Evolutionary conservation across 2,329 filamentous ascomycete genomes (phyloP), one percentile per base, ranked within the genome.

Genomic region (Onygenales sp.): DNA sequence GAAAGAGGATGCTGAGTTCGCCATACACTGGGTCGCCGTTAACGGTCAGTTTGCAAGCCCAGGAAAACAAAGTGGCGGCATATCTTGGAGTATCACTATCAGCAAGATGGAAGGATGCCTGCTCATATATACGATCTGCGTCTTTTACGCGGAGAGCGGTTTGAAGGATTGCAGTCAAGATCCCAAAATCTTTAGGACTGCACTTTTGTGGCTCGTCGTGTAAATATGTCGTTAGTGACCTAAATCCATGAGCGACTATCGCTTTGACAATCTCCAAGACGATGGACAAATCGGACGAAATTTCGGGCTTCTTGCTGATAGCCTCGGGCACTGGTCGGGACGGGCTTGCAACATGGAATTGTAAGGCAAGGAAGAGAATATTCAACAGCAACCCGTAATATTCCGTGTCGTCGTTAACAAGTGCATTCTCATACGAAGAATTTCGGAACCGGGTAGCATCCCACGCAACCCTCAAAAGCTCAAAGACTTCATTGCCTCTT

Each of bases 21-120:
- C 91, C 93, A 67, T 96, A 97, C 33, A 97, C 77, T 0, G 93
- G 92, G 65, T 97, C 92, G 32, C 84, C 83, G 53, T 86, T 80
- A 37, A 86, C 79, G 0, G 86, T 81, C 27, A 97, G 78, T 59
- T 85, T 83, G 67, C 97, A 90, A 3, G 92, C 83, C 93, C 93
- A 98, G 0, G 90, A 95, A 70, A 92, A 97, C 4, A 98, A 78
- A 36, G 87, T 89, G 5, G 86, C 84, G 0, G 90, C 91, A 56
- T 90, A 87, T 62, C 92, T 87, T 45, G 88, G 79, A 1, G 85
- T 85, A 58, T 87, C 84, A 53, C 77, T 77, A 56, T 80, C 77
- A n/a, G 77, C 71, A 52, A 85, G 74, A 65, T 90, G 84, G 46
- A 82, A 81, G 1, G 88, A 77, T 39, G 92, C 80, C 60, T 89